phyloP scores from a whole-genome alignment of 257 asterid species.

The Solanum acaule region DNA sequence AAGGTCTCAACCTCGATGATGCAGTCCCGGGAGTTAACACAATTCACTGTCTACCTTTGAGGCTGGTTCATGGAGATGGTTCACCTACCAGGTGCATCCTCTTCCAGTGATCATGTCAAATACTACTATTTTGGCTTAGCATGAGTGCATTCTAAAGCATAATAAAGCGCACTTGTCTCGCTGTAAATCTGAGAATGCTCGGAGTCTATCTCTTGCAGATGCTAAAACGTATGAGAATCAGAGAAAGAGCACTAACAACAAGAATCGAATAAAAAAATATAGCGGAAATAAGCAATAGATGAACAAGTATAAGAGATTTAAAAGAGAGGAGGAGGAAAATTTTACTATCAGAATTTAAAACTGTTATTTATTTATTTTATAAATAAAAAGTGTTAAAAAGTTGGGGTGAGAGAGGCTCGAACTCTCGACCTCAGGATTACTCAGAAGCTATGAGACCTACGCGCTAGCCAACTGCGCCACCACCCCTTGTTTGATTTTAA shows the following conservation, averaged over 20 bases:
- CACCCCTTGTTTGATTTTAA: constrained; percentile 37
- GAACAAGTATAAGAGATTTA: background rate
- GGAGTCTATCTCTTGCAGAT: no score
- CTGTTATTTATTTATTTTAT: no score
- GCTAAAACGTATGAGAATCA: background rate
- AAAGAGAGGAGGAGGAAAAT: background rate
- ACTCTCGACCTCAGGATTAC: constrained; percentile 91
- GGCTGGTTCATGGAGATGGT: constrained; percentile 10
- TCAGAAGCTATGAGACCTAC: constrained; percentile 95
- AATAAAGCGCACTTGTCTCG: background rate
- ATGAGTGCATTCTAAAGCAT: background rate
- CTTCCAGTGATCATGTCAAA: background rate
- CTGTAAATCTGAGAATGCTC: no score
- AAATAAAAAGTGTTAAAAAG: no score
- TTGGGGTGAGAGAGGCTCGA: constrained; percentile 94
- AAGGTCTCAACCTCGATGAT: constrained; percentile 17
- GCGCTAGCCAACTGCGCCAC: constrained; percentile 99
- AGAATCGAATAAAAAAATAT: background rate
- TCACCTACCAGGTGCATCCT: constrained; percentile 35
- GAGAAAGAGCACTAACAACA: background rate
- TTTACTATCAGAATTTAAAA: no score
- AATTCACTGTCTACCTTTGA: constrained; percentile 20
- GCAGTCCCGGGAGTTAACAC: constrained; percentile 11
- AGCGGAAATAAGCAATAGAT: no score
- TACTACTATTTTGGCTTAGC: background rate